Evolutionary conservation across 208 protist genomes (phyloP).

Genomic region (Naegleria gruberi): DNA sequence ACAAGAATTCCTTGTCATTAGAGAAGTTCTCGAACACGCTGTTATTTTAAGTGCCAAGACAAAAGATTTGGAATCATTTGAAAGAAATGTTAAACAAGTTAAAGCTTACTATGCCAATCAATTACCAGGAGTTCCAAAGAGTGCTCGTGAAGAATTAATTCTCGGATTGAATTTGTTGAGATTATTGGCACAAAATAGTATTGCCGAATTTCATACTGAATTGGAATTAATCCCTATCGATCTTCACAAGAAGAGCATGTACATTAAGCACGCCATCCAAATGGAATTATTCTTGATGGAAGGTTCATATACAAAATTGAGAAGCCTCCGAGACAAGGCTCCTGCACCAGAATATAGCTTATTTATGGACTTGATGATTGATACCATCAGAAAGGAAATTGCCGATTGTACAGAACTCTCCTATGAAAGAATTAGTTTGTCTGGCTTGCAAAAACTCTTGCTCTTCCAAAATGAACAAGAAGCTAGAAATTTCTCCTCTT

Average conservation of each 20-base stretch:
- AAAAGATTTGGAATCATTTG: slow-evolving; percentile 52
- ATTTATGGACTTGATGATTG: slow-evolving; percentile 72
- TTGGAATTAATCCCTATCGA: slow-evolving; percentile 71
- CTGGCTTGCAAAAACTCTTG: slow-evolving; percentile 65
- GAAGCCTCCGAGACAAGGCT: slow-evolving; percentile 64
- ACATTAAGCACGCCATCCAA: slow-evolving; percentile 24
- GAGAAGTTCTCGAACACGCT: slow-evolving; percentile 69
- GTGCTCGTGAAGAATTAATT: slow-evolving; percentile 55
- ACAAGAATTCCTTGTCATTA: neutral
- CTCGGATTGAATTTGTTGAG: slow-evolving; percentile 74
- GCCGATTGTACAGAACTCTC: slow-evolving; percentile 69
- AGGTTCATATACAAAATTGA: slow-evolving; percentile 79
- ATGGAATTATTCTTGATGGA: slow-evolving; percentile 81
- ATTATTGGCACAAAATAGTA: slow-evolving; percentile 66
- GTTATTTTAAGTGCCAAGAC: slow-evolving; percentile 60
- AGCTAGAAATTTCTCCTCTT: slow-evolving; percentile 48
- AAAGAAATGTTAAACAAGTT: slow-evolving; percentile 21
- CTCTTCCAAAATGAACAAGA: slow-evolving; percentile 64
- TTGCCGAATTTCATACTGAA: slow-evolving; percentile 81
- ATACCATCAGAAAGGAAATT: slow-evolving; percentile 74
- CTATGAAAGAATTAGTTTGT: slow-evolving; percentile 64
- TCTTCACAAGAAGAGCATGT: slow-evolving; percentile 44
- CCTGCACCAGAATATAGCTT: slow-evolving; percentile 75
- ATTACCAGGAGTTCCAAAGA: slow-evolving; percentile 2
- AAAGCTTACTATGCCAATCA: neutral